Percentiles rank a stretch among this genome's conserved stretches.
phyloP scores from a whole-genome alignment of 768 basidiomycete genomes.

The Jaapia argillacea region DNA sequence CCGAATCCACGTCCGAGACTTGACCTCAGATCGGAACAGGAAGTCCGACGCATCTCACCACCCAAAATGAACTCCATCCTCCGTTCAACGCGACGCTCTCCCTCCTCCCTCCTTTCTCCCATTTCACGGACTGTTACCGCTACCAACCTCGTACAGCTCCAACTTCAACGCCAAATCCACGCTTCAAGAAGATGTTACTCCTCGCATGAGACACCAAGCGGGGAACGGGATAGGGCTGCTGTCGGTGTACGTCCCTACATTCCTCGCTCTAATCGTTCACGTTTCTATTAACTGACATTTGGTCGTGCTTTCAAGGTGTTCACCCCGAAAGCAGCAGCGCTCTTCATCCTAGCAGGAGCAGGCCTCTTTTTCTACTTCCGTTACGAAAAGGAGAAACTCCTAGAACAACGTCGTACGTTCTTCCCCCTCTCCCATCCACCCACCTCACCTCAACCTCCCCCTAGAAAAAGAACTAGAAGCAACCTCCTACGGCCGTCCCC shows the following conservation, averaged over 20 bases:
- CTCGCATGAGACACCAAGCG: slow-evolving; percentile 4
- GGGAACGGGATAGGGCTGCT: slow-evolving; percentile 11
- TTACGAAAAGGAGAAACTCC: slow-evolving; percentile 70
- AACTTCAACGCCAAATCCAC: too few species aligned
- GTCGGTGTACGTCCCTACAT: slow-evolving; percentile 9
- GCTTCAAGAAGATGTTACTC: too few species aligned
- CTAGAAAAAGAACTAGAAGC: slow-evolving; percentile 67
- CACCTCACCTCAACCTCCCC: neutral
- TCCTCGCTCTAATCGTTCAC: too few species aligned
- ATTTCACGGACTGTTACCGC: too few species aligned
- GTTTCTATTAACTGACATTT: neutral
- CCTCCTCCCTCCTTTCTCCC: too few species aligned
- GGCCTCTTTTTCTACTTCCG: slow-evolving; percentile 86
- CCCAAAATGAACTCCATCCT: too few species aligned
- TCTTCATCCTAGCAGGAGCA: slow-evolving; percentile 77
- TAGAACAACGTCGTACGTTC: slow-evolving; percentile 62
- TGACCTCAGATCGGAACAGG: too few species aligned
- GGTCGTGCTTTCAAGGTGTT: slow-evolving; percentile 57
- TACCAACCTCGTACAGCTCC: too few species aligned
- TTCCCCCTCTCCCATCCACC: slow-evolving; percentile 2
- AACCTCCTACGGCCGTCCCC: slow-evolving; percentile 72
- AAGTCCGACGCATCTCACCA: too few species aligned
- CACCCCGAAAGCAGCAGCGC: slow-evolving; percentile 71
- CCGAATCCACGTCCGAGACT: too few species aligned
- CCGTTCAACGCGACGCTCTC: too few species aligned